Evolutionary conservation across 352 stramenopile species (phyloP).

Genomic region (Phytopythium aichiense): DNA sequence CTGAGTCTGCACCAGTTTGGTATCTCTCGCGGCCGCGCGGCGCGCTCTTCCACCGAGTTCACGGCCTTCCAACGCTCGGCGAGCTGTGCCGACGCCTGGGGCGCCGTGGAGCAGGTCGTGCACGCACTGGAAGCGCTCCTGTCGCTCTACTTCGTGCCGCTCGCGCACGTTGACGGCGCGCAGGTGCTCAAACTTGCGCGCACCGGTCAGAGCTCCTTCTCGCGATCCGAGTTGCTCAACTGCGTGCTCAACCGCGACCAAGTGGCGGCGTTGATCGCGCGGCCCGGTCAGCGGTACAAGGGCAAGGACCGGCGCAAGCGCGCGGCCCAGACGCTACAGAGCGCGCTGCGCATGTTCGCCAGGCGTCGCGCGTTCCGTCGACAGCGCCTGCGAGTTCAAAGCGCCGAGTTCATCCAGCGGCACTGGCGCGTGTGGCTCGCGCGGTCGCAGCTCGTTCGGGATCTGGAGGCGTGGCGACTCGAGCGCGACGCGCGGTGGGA

Average conservation of each 20-base stretch:
- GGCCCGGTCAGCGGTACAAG: slow-evolving; percentile 76
- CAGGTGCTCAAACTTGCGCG: slow-evolving; percentile 64
- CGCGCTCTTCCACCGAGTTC: slow-evolving; percentile 86
- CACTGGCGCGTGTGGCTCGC: slow-evolving; percentile 48
- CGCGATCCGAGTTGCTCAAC: slow-evolving; percentile 56
- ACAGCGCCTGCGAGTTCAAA: slow-evolving; percentile 34
- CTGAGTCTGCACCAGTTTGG: slow-evolving; percentile 88
- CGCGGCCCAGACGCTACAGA: slow-evolving; percentile 70
- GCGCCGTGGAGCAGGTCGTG: slow-evolving; percentile 70
- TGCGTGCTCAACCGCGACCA: slow-evolving; percentile 89
- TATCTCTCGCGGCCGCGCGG: slow-evolving; percentile 79
- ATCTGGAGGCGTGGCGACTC: slow-evolving; percentile 29
- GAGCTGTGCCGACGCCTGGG: slow-evolving; percentile 67
- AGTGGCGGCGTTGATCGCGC: slow-evolving; percentile 53
- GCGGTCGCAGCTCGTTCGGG: slow-evolving; percentile 34
- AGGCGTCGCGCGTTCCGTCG: slow-evolving; percentile 38
- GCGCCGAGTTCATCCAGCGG: slow-evolving; percentile 56
- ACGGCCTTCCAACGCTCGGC: slow-evolving; percentile 75
- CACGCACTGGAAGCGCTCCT: slow-evolving; percentile 69
- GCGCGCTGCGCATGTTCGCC: slow-evolving; percentile 60
- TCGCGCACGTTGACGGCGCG: slow-evolving; percentile 85
- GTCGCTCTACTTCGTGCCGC: slow-evolving; percentile 76
- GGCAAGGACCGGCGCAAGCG: slow-evolving; percentile 60
- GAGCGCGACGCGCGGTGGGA: slow-evolving; percentile 42
- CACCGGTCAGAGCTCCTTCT: slow-evolving; percentile 50